Evolutionary conservation across 2,329 filamentous ascomycete species (phyloP).

Genomic region (Macroventuria anomochaeta): DNA sequence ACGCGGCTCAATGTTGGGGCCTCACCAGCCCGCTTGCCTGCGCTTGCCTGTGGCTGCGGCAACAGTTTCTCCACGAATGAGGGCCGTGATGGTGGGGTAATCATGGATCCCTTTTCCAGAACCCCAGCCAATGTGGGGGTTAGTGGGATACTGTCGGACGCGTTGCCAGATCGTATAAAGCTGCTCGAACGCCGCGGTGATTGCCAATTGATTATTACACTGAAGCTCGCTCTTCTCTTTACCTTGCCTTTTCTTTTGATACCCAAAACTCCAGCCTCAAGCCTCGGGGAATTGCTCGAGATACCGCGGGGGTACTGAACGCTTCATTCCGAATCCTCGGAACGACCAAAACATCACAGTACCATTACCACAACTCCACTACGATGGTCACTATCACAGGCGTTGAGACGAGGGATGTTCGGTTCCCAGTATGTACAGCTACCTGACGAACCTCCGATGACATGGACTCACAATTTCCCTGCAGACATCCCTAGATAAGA

Average conservation of each 20-base stretch:
- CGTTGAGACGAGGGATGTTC: slow-evolving; percentile 56
- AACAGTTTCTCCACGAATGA: slow-evolving; percentile 31
- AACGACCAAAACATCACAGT: slow-evolving; percentile 1
- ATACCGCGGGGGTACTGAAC: neutral
- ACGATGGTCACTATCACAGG: slow-evolving; percentile 57
- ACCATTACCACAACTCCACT: neutral
- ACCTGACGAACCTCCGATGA: neutral
- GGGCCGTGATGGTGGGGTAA: slow-evolving; percentile 2
- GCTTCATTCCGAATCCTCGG: slow-evolving; percentile 10
- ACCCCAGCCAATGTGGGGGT: slow-evolving; percentile 3
- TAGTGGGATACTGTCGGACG: neutral
- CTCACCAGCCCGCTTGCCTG: slow-evolving; percentile 1
- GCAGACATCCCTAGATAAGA: slow-evolving; percentile 89
- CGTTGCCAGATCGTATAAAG: slow-evolving; percentile 1
- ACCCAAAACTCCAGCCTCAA: neutral
- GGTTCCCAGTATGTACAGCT: slow-evolving; percentile 52
- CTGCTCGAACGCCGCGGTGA: neutral
- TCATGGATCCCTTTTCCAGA: slow-evolving; percentile 5
- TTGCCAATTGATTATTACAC: neutral
- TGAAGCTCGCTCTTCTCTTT: neutral
- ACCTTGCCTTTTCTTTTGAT: neutral
- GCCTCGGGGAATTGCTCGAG: neutral
- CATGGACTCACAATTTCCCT: neutral
- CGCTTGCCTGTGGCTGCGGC: slow-evolving; percentile 10
- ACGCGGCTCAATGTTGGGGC: slow-evolving; percentile 14